Evolutionary conservation across 345 rosid species (phyloP), one percentile per base, ranked within the genome.

Genomic region (Citrus reticulata): DNA sequence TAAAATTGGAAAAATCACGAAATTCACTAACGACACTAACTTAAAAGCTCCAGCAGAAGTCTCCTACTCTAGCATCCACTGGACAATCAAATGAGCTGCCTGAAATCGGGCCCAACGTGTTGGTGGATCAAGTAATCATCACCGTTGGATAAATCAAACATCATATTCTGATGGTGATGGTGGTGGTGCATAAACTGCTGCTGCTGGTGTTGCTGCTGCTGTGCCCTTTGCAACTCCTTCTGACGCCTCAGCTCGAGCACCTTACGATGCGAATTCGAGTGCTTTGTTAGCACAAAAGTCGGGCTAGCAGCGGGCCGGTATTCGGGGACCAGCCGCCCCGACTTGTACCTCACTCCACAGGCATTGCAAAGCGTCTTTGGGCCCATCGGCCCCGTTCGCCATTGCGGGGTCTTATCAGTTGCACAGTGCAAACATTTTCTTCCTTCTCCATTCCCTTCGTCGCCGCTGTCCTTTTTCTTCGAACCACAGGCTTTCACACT

Each of bases 361-460:
- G 99, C 99, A 80, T 95, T 95, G 71, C 99, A 95, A 70, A 95
- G 84, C 13, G 95, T 91, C 80, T 91, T 91, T 2, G 95, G 95
- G 2, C 95, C 96, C 91, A 92, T 85, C 4, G 96, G 96, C 14
- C 96, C 96, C 3, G 96, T 92, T 65, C 96, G 78, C 96, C 96
- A 92, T 83, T 92, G 96, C 25, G 96, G 96, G 19, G 96, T 92
- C 88, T 89, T 92, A 86, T 92, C 94, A 6, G 93, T 90, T 27
- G 90, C 89, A 40, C 96, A 92, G 74, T 92, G 96, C 76, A 92
- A 85, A 75, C 94, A 90, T 74, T 69, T 90, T 78, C 95, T 80
- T 0, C 86, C 89, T 34, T 89, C 91, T 20, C 76, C 85, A 49
- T 35, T 78, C 5, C 72, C 77, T 2, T 29, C 83, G 0, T 81